phyloP scores from a whole-genome alignment of 164 flowering plant species.

The Tetracentron sinense region DNA sequence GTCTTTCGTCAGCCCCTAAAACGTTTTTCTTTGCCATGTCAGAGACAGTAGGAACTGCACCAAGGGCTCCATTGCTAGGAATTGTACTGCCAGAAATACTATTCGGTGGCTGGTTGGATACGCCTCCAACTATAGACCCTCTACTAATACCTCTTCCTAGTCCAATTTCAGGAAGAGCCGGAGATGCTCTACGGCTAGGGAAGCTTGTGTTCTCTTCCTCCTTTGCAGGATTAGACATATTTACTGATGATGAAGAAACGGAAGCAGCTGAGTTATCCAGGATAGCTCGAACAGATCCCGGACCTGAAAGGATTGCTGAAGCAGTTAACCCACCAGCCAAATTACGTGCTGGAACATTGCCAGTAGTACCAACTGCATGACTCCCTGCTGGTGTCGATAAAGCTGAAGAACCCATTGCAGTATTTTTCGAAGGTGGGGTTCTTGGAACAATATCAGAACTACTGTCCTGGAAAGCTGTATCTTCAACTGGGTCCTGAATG shows the following conservation, averaged over 20 bases:
- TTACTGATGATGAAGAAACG: constrained; percentile 42
- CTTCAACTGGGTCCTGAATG: constrained; percentile 61
- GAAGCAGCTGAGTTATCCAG: constrained; percentile 44
- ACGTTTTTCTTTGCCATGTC: constrained; percentile 71
- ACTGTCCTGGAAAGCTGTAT: constrained; percentile 61
- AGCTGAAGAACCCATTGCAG: constrained; percentile 36
- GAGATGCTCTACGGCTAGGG: constrained; percentile 65
- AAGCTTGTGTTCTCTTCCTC: constrained; percentile 70
- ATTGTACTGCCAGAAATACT: constrained; percentile 43
- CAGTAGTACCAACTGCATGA: constrained; percentile 36
- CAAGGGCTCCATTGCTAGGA: constrained; percentile 49
- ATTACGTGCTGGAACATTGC: constrained; percentile 32
- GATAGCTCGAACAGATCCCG: constrained; percentile 40
- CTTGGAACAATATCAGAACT: constrained; percentile 51
- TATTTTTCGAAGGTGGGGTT: constrained; percentile 75
- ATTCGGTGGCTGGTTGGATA: constrained; percentile 45
- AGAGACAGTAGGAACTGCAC: constrained; percentile 43
- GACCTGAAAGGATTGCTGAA: constrained; percentile 38
- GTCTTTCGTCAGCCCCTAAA: constrained; percentile 67
- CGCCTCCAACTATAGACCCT: constrained; percentile 36
- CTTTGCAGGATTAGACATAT: constrained; percentile 45
- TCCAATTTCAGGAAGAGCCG: constrained; percentile 60
- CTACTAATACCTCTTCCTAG: constrained; percentile 53
- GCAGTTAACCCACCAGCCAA: constrained; percentile 39
- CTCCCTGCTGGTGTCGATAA: constrained; percentile 50